Conservation (phyloP, 1,284 basidiomycete species). For the Cronartium quercuum region DNA sequence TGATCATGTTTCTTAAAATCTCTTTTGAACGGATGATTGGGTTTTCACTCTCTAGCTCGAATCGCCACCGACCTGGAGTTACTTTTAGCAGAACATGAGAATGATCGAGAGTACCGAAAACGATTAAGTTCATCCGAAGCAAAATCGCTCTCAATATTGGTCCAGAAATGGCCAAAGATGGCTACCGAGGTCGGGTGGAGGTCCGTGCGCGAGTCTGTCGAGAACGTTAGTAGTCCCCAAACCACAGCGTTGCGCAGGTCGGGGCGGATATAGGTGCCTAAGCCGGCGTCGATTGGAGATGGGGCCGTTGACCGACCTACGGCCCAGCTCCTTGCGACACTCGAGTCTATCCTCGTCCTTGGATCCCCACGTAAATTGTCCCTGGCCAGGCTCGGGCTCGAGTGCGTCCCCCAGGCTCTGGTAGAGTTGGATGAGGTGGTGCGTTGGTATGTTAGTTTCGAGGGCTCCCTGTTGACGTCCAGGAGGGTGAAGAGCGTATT, state of each 20-base stretch:
- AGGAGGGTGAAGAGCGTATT: background rate
- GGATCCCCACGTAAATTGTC: background rate
- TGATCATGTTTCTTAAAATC: background rate
- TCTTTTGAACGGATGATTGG: background rate
- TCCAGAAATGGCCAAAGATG: background rate
- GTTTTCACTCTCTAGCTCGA: background rate
- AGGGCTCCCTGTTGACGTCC: background rate
- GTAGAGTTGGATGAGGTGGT: background rate
- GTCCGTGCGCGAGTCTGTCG: background rate
- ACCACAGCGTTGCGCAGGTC: background rate
- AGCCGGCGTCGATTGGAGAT: background rate
- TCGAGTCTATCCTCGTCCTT: background rate
- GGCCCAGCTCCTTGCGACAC: background rate
- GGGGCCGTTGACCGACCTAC: background rate
- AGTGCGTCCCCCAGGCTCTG: background rate
- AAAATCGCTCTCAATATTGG: background rate
- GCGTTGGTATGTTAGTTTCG: background rate
- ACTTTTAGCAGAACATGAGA: background rate
- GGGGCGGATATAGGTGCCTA: background rate
- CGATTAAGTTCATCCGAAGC: background rate
- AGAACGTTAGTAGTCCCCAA: background rate
- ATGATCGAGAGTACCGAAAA: background rate
- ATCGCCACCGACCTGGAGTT: background rate
- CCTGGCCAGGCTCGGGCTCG: background rate
- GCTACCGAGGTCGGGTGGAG: background rate